Percentiles rank a stretch among this genome's conserved stretches.
These are phyloP conservation scores for Kwoniella sp. DNA, from an alignment of 768 basidiomycete species.

Conservation along the genomic window DNA sequence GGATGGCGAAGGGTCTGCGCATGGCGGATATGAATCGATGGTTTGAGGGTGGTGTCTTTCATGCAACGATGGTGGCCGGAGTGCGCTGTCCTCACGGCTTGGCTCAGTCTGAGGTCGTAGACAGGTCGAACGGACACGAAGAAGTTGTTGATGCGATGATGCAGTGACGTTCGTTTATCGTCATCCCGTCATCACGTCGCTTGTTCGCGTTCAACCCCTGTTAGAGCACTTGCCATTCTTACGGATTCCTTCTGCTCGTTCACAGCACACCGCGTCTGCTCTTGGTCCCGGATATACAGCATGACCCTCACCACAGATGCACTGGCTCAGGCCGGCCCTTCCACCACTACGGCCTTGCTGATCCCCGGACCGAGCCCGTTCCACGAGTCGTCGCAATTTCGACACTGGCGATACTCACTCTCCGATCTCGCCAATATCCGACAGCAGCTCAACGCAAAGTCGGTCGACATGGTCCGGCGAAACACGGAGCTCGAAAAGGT, in stretches of 20 bases:
- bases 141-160: too few species aligned
- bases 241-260: too few species aligned
- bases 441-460: constrained; percentile 64
- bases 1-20: background rate
- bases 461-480: constrained; percentile 68
- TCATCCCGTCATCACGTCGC: too few species aligned
- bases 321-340: constrained; percentile 24
- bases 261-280: too few species aligned
- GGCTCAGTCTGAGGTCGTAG: too few species aligned
- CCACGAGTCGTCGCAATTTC: constrained; percentile 54
- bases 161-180: too few species aligned
- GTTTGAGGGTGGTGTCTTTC: background rate
- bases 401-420: constrained; percentile 82
- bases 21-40: constrained; percentile 7
- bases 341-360: constrained; percentile 1
- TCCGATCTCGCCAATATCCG: constrained; percentile 63
- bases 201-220: too few species aligned
- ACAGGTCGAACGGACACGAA: too few species aligned
- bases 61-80: background rate
- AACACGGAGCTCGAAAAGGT: constrained; percentile 80
- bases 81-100: too few species aligned
- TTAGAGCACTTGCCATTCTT: too few species aligned
- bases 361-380: constrained; percentile 31
- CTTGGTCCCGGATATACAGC: too few species aligned
- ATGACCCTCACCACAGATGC: background rate